These are phyloP conservation scores for Flaveria brownii DNA, from an alignment of 129 eudicot genomes.

Conservation along the genomic window DNA sequence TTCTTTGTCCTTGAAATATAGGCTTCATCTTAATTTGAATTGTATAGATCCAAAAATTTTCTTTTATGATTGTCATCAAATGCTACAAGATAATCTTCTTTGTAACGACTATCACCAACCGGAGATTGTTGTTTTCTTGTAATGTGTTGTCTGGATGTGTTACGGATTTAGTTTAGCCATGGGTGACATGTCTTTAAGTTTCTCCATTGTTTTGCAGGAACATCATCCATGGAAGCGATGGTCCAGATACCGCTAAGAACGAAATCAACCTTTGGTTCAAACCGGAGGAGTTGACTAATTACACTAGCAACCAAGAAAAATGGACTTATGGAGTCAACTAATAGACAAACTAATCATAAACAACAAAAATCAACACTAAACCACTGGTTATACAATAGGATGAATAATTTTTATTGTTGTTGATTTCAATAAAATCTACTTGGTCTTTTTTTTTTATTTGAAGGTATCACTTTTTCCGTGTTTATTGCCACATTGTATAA, in stretches of 20 bases:
- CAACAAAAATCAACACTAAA: background rate
- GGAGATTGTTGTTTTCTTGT: too few species aligned
- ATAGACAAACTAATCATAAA: slow-evolving; percentile 8
- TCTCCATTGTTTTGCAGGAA: slow-evolving; percentile 47
- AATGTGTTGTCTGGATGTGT: too few species aligned
- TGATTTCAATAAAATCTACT: background rate
- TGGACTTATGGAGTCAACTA: slow-evolving; percentile 84
- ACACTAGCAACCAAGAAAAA: slow-evolving; percentile 83
- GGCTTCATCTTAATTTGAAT: too few species aligned
- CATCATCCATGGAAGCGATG: slow-evolving; percentile 97
- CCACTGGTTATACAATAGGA: background rate
- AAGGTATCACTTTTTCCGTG: background rate
- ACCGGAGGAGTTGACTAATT: slow-evolving; percentile 83
- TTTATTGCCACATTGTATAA: too few species aligned
- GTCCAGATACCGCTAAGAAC: slow-evolving; percentile 98
- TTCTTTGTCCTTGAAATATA: too few species aligned
- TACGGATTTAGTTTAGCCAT: background rate
- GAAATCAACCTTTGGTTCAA: slow-evolving; percentile 94
- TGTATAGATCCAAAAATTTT: too few species aligned
- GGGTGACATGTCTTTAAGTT: background rate
- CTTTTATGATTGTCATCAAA: too few species aligned
- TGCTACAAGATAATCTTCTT: too few species aligned
- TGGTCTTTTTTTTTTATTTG: background rate
- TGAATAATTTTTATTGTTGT: background rate
- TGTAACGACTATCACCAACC: too few species aligned